phyloP scores from a whole-genome alignment of 768 basidiomycete species.

The Cytidiella melzeri region DNA sequence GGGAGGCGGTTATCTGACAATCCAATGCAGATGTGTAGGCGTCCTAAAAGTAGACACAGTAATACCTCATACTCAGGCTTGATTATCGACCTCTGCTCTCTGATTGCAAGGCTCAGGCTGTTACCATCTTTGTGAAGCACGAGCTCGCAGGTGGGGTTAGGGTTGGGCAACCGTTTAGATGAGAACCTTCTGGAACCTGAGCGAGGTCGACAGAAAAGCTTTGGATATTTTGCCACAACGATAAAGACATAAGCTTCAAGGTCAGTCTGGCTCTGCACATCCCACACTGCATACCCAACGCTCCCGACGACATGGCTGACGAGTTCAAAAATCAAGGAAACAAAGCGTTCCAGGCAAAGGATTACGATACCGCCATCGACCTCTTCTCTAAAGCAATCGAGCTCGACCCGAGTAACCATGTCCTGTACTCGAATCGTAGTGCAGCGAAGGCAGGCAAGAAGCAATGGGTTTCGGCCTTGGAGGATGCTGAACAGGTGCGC shows the following conservation, averaged over 20 bases:
- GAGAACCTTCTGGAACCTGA: conserved; percentile 11
- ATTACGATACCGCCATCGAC: conserved; percentile 85
- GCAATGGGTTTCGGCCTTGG: conserved; percentile 67
- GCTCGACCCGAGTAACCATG: conserved; percentile 78
- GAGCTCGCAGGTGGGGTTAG: neutral
- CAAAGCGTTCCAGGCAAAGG: conserved; percentile 90
- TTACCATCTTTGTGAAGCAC: neutral
- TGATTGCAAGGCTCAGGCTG: no score
- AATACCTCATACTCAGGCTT: neutral
- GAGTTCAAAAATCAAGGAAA: conserved; percentile 89
- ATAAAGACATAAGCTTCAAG: conserved; percentile 4
- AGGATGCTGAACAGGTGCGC: conserved; percentile 86
- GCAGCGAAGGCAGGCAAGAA: conserved; percentile 87
- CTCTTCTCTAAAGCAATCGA: conserved; percentile 79
- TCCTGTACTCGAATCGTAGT: conserved; percentile 89
- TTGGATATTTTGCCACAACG: neutral
- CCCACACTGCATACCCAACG: neutral
- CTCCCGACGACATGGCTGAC: conserved; percentile 20
- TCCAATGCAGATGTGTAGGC: neutral
- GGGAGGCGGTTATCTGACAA: neutral
- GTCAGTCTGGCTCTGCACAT: neutral
- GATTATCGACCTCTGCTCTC: neutral
- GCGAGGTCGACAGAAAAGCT: conserved; percentile 2
- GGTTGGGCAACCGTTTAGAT: neutral
- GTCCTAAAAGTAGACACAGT: neutral